phyloP scores from a whole-genome alignment of 2,329 filamentous ascomycete genomes.

The Alternaria gaisen region DNA sequence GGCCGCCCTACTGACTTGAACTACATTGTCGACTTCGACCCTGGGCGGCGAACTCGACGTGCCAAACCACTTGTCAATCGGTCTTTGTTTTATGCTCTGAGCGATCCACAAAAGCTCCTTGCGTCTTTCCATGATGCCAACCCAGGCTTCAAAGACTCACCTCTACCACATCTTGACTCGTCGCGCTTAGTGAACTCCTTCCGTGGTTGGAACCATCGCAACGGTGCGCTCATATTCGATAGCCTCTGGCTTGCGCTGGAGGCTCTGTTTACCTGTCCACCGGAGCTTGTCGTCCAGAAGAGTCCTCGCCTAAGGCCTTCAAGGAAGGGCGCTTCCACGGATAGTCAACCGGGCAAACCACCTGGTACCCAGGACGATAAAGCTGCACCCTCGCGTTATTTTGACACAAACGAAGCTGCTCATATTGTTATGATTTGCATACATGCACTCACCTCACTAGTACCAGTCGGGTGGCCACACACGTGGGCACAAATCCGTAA shows the following conservation, averaged over 20 bases:
- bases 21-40: conserved; percentile 31
- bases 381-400: conserved; percentile 27
- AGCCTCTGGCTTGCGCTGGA: conserved; percentile 46
- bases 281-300: conserved; percentile 40
- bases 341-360: not conserved
- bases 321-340: conserved; percentile 20
- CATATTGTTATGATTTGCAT: conserved; percentile 54
- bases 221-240: conserved; percentile 49
- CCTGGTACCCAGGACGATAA: not conserved
- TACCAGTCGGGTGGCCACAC: conserved; percentile 43
- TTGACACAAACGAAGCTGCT: conserved; percentile 49
- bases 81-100: conserved; percentile 47
- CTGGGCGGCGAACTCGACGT: conserved; percentile 21
- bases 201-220: conserved; percentile 43
- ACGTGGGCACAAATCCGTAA: conserved; percentile 51
- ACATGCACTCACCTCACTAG: conserved; percentile 49
- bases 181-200: conserved; percentile 42
- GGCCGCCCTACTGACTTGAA: conserved; percentile 21
- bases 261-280: conserved; percentile 47
- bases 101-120: conserved; percentile 44
- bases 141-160: conserved; percentile 36
- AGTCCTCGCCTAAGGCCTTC: conserved; percentile 31
- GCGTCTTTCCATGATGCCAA: conserved; percentile 45
- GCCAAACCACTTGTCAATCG: conserved; percentile 40
- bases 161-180: conserved; percentile 48